Base-by-base conservation (phyloP, 305 asterid genomes). In the Ilex paraguariensis region DNA sequence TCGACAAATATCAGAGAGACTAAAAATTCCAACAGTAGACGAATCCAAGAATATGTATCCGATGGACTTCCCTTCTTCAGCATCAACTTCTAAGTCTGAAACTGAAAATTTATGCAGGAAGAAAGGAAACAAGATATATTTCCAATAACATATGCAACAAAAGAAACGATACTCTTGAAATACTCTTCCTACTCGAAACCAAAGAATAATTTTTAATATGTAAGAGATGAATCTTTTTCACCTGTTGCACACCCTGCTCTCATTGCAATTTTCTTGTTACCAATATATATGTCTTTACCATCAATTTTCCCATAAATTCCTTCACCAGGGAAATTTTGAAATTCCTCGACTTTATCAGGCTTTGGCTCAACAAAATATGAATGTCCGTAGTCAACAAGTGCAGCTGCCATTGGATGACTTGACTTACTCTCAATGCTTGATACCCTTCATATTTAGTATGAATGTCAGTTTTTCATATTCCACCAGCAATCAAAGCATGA, bases 391-490 rank as follows among this genome's bases (percentile, higher is more conserved):
- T 85, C 95, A 5, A 86, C 67, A 54, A 91, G 65, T 59, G 95
- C 92, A 45, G 84, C 84, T 13, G 97, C 97, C 89, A 91, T 74
- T 9, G 97, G 98, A 79, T 91, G 98, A 31, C 91, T 77, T 21
- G 97, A 91, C 69, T 85, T 91, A 74, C 87, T 75, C 62, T 91
- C 98, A 13, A 91, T 82, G 72, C 97, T 89, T 44, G 97, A 87
- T 57, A 91, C 84, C 96, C 98, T 91, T 28, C 12, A 56, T 7
- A 54, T 36, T 36, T 8, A 36, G 9, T 36, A 36, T 36, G 42
- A 8, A 36, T 36, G 42, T 36, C 9, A 36, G 42, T 36, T 21
- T 21, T 21, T 21, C 28, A 21, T 21, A 21, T 21, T 1, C 28
- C 28, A 21, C 28, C 28, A 21, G 28, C 28, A 21, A 21, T 21